A percentile compares a stretch with the other conserved stretches of the same genome.
Evolutionary conservation across 805 yeast genomes (phyloP).

Genomic region (Candida peoriensis): DNA sequence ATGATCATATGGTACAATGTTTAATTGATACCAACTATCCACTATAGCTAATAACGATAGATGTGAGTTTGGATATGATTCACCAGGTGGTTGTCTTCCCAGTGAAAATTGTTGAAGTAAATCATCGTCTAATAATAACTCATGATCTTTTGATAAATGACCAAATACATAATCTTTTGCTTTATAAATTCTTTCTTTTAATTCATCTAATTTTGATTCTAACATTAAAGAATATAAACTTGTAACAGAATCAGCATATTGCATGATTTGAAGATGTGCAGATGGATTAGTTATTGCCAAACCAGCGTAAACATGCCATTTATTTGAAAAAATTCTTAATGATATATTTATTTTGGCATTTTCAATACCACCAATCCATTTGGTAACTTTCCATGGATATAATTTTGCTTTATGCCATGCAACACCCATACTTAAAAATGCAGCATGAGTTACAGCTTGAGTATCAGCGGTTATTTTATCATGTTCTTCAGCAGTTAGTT

Average conservation of each 20-base stretch:
- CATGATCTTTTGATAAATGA: conserved; percentile 48
- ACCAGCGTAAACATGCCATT: conserved; percentile 99
- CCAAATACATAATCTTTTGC: conserved; percentile 81
- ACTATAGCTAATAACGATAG: conserved; percentile 84
- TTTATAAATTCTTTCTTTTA: conserved; percentile 49
- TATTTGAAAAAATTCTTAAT: conserved; percentile 82
- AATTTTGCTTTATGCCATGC: conserved; percentile 84
- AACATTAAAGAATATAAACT: conserved; percentile 82
- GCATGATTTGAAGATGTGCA: conserved; percentile 87
- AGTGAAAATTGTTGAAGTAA: conserved; percentile 76
- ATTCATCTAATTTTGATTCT: conserved; percentile 54
- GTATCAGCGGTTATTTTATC: conserved; percentile 97
- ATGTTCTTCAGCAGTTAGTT: conserved; percentile 80
- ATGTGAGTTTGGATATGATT: conserved; percentile 79
- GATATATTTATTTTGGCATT: conserved; percentile 95
- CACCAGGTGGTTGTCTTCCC: conserved; percentile 59
- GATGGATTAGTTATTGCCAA: conserved; percentile 93
- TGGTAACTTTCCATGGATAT: conserved; percentile 86
- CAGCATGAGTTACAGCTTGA: conserved; percentile 98
- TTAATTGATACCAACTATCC: conserved; percentile 84
- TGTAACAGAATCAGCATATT: conserved; percentile 80
- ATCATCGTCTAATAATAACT: conserved; percentile 69
- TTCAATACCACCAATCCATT: conserved; percentile 92
- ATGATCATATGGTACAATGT: conserved; percentile 92
- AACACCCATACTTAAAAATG: conserved; percentile 92